Evolutionary conservation across 768 basidiomycete species (phyloP).

Genomic region (Lyophyllum semitale): DNA sequence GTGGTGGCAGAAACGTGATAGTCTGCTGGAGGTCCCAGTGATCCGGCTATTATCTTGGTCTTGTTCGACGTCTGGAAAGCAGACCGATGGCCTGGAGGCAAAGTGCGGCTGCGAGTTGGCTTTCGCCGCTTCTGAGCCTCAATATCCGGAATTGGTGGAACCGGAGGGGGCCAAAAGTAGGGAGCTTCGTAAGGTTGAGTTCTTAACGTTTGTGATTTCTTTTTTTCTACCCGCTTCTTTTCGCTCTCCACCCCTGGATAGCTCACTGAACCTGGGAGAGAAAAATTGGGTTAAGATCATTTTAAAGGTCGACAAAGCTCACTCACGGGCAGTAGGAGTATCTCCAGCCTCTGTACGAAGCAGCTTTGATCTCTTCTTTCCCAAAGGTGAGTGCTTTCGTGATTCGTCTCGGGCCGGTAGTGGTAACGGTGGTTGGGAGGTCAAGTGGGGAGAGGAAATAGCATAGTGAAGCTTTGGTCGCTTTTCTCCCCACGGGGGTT

Average conservation of each 20-base stretch:
- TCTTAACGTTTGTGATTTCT: constrained; percentile 35
- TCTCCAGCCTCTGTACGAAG: constrained; percentile 23
- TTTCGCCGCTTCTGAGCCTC: constrained; percentile 11
- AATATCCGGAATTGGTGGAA: constrained; percentile 14
- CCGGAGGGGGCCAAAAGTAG: constrained; percentile 59
- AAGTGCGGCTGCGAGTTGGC: constrained; percentile 23
- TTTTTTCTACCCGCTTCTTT: constrained; percentile 29
- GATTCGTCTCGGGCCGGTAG: neutral
- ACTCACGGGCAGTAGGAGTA: constrained; percentile 12
- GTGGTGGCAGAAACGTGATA: neutral
- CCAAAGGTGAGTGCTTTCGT: constrained; percentile 5
- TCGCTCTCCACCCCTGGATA: constrained; percentile 7
- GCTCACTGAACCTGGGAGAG: constrained; percentile 3
- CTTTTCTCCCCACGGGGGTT: constrained; percentile 26
- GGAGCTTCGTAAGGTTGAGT: constrained; percentile 68
- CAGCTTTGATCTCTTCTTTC: constrained; percentile 17
- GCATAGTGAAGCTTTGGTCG: constrained; percentile 24
- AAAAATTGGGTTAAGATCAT: neutral
- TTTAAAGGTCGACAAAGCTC: neutral
- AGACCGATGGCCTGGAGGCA: constrained; percentile 11
- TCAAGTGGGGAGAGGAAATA: constrained; percentile 21
- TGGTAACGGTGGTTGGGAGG: constrained; percentile 10
- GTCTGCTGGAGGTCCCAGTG: neutral
- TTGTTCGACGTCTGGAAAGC: neutral
- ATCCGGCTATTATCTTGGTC: neutral